Evolutionary conservation across 208 protist species (phyloP), one percentile per base, ranked within the genome.

Genomic region (Herpetomonas tarakana): DNA sequence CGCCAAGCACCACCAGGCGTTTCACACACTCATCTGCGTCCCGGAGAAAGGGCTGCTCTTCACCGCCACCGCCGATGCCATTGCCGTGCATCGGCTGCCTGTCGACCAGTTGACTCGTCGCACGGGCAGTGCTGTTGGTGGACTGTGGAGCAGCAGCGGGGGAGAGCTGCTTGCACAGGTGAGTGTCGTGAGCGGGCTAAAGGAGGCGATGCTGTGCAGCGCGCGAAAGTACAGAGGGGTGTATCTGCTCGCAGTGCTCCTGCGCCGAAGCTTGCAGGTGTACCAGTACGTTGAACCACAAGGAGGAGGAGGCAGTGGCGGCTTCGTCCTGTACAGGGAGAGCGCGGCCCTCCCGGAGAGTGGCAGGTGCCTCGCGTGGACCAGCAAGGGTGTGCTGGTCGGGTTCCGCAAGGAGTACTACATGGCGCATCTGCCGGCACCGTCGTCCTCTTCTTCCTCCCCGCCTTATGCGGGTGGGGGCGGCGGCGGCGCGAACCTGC

Each of bases 371-470:
- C 19, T 88, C 2, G 60, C 63, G 39, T 92, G 85, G 85, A 64
- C 71, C 26, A 78, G 78, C 7, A 70, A 76, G 38, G 78, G 74
- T 56, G 54, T 86, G 12, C 41, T 92, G 0, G 41, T 92, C 30
- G 75, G 74, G 21, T 78, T 81, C 21, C 75, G 78, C 12, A 79
- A 76, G 54, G 63, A 75, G n/a, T 84, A 84, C 66, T 59, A 60
- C 16, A 2, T 80, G 49, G 58, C 66, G 35, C 45, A 73, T 65
- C 52, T 49, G 16, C 44, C 44, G 44, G 6, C 35, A 14, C 35
- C 62, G 3, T 53, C 65, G 3, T 55, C 56, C 16, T 49, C 62
- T 4, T 61, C 55, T 6, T 68, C 55, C 14, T 30, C 51, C 2
- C 27, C 51, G 3, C 52, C 62, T 4, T 73, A 73, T 67, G 71